Evolutionary conservation across 2,329 filamentous ascomycete genomes (phyloP).

Genomic region (Fusarium coicis): DNA sequence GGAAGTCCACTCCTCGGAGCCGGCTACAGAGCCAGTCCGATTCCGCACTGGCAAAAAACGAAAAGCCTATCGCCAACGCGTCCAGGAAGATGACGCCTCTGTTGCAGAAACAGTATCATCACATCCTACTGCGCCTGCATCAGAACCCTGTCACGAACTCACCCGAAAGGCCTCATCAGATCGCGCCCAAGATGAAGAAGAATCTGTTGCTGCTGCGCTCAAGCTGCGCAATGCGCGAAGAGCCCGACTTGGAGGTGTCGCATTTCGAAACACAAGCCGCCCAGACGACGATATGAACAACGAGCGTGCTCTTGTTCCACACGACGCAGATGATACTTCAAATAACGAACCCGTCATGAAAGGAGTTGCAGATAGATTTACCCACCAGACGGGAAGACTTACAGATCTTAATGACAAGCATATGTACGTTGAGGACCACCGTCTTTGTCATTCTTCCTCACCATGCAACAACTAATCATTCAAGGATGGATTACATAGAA

Average conservation of each 20-base stretch:
- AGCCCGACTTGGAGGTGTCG: constrained; percentile 64
- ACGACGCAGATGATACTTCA: constrained; percentile 46
- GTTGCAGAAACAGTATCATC: constrained; percentile 3
- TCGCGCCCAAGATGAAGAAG: constrained; percentile 47
- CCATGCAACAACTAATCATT: constrained; percentile 67
- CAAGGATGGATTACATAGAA: constrained; percentile 88
- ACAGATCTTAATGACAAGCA: constrained; percentile 76
- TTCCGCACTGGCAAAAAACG: constrained; percentile 70
- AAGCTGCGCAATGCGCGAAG: constrained; percentile 64
- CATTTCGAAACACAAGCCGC: constrained; percentile 57
- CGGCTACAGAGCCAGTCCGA: constrained; percentile 51
- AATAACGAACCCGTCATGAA: constrained; percentile 28
- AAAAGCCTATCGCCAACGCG: constrained; percentile 67
- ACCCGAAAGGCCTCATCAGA: constrained; percentile 11
- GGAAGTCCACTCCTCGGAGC: constrained; percentile 30
- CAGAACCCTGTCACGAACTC: constrained; percentile 4
- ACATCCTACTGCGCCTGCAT: constrained; percentile 7
- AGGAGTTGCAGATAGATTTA: constrained; percentile 66
- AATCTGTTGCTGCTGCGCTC: constrained; percentile 60
- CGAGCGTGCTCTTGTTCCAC: constrained; percentile 51
- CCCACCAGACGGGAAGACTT: constrained; percentile 75
- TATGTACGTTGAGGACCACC: constrained; percentile 69
- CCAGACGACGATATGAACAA: constrained; percentile 35
- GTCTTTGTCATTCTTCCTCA: neutral
- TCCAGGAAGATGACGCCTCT: constrained; percentile 45